Conservation (phyloP, 495 filamentous ascomycete genomes). For the Clohesyomyces aquaticus region DNA sequence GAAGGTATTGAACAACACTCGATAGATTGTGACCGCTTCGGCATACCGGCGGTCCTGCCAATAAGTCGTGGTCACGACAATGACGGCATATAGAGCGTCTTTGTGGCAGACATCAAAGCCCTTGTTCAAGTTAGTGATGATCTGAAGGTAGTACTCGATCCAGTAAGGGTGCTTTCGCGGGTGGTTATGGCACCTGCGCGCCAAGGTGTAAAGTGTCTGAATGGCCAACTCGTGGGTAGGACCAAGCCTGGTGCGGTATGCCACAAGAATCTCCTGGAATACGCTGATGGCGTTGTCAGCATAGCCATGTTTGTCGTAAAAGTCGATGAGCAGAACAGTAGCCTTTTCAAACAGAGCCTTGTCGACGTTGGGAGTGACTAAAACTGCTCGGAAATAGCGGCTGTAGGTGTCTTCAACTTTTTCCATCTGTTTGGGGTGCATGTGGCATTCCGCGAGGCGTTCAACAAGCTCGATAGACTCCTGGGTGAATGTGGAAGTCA, state of each 20-base stretch:
- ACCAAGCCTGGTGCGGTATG: slow-evolving; percentile 16
- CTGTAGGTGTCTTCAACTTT: slow-evolving; percentile 32
- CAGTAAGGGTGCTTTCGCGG: slow-evolving; percentile 31
- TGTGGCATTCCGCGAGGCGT: slow-evolving; percentile 22
- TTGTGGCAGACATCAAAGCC: slow-evolving; percentile 28
- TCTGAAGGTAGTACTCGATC: slow-evolving; percentile 36
- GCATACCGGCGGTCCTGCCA: slow-evolving; percentile 34
- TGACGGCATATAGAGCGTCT: slow-evolving; percentile 31
- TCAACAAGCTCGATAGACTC: slow-evolving; percentile 36
- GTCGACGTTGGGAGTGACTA: slow-evolving; percentile 16
- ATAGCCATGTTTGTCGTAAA: slow-evolving; percentile 36
- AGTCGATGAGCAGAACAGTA: slow-evolving; percentile 13
- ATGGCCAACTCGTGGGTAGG: slow-evolving; percentile 21
- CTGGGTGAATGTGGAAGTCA: slow-evolving; percentile 28
- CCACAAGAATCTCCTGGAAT: slow-evolving; percentile 31
- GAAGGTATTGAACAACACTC: slow-evolving; percentile 31
- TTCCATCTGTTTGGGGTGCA: slow-evolving; percentile 17
- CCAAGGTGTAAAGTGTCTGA: slow-evolving; percentile 25
- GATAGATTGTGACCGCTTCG: slow-evolving; percentile 28
- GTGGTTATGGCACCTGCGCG: slow-evolving; percentile 16
- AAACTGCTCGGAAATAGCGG: slow-evolving; percentile 32
- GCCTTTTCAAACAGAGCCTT: slow-evolving; percentile 29
- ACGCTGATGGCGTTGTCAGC: slow-evolving; percentile 30
- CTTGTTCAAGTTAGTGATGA: slow-evolving; percentile 26
- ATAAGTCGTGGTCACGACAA: slow-evolving; percentile 24